A percentile compares a stretch with the other conserved stretches of the same genome.
Evolutionary conservation across 495 filamentous ascomycete species (phyloP).

Genomic region (Letharia lupina): DNA sequence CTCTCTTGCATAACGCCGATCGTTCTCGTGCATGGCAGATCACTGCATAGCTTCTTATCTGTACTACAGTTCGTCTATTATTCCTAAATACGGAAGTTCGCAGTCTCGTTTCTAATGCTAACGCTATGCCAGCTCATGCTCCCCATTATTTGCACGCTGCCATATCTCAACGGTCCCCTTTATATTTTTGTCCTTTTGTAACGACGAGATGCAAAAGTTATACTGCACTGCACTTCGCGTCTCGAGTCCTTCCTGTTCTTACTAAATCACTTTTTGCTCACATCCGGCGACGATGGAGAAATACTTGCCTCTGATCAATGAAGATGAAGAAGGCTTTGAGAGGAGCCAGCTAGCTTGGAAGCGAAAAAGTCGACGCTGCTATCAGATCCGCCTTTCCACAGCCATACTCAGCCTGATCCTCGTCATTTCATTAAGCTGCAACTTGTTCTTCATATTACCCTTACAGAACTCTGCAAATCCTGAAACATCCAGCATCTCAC

Average conservation of each 20-base stretch:
- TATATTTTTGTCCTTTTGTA: neutral
- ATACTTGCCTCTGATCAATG: neutral
- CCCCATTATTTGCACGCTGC: neutral
- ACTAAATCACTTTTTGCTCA: neutral
- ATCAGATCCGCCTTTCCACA: neutral
- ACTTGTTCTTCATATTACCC: neutral
- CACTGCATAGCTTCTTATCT: too few relatives aligned
- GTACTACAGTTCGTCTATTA: neutral
- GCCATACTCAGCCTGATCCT: neutral
- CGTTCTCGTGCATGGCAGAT: too few relatives aligned
- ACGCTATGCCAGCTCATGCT: neutral
- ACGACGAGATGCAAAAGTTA: neutral
- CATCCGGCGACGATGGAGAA: neutral
- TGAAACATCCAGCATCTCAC: neutral
- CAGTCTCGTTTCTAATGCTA: neutral
- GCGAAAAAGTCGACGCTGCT: neutral
- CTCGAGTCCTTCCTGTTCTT: neutral
- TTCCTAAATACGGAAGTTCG: neutral
- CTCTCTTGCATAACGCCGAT: too few relatives aligned
- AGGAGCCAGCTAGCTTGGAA: neutral
- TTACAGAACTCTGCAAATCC: neutral
- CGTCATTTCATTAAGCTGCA: neutral
- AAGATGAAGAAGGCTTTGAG: neutral
- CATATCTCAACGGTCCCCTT: neutral
- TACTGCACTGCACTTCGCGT: neutral